Evolutionary conservation across 75 land plant genomes (phyloP), one percentile per base, ranked within the genome.

Genomic region (Picea glauca): DNA sequence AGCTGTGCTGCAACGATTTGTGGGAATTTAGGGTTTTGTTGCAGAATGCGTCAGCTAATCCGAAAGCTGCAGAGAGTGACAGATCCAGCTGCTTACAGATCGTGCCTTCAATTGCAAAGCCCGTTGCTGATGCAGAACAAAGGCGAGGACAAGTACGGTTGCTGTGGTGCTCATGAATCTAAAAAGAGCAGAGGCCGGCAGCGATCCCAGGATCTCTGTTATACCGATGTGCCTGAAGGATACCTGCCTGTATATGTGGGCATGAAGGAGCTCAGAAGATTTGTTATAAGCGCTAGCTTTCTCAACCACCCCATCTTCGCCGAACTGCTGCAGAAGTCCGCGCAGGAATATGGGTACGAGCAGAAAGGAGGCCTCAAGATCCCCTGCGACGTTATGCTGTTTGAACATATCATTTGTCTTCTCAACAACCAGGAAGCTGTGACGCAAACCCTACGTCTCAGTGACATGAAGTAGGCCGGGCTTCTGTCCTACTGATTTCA

Each of bases 231-330:
- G 2, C 92, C 89, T 21, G 58, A 77, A 38, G 92, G 94, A 6
- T 87, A 86, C 79, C 56, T 92, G 35, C 90, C 92, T 32, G 88
- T 92, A 15, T 86, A 84, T 80, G 94, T 92, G 57, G 94, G 94
- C 2, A 86, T 87, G 40, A 90, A 86, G 78, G 79, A 76, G 63
- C 63, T 61, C 63, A 61, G 21, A 18, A 50, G 88, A 65, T 88
- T 88, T 79, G 77, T 83, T 21, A 83, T 92, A 18, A 84, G 80
- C 62, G 85, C 90, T 5, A 84, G 84, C 77, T 76, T 84, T 54
- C 65, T 92, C 60, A 85, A 84, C 73, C 92, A 88, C 70, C 92
- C 88, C 43, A 74, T 86, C 21, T 88, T 92, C 76, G 77, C 78
- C 50, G 82, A 82, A 78, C 88, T 92, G 2, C 88, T 92, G 56